Percentiles rank a stretch among this genome's conserved stretches.
phyloP scores from a whole-genome alignment of 345 rosid species.

The Citrus sp. region DNA sequence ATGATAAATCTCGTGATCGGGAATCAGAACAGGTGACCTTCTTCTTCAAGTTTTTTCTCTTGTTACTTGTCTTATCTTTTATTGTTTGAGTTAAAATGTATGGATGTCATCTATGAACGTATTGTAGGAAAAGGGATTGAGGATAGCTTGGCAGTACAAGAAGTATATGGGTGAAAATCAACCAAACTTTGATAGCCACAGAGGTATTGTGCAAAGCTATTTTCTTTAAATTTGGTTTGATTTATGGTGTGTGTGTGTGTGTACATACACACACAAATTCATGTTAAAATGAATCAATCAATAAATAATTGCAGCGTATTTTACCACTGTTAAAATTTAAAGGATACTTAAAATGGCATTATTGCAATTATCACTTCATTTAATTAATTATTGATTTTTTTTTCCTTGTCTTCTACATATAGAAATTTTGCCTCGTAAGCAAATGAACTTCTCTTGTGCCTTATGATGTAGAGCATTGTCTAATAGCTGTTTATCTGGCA shows the following conservation, averaged over 20 bases:
- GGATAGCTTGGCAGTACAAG: slow-evolving; percentile 93
- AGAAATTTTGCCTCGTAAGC: neutral
- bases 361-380: neutral
- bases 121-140: slow-evolving; percentile 63
- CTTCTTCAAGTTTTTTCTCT: neutral
- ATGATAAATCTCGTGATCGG: slow-evolving; percentile 43
- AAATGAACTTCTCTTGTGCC: neutral
- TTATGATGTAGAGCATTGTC: neutral
- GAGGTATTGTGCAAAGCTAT: slow-evolving; percentile 22
- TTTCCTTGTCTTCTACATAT: neutral
- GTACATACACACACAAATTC: neutral
- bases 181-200: slow-evolving; percentile 28
- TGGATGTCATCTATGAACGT: slow-evolving; percentile 6
- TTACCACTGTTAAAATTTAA: neutral
- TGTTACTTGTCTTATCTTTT: neutral
- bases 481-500: neutral
- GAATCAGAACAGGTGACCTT: slow-evolving; percentile 51
- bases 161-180: slow-evolving; percentile 78
- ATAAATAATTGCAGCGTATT: neutral
- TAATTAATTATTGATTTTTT: neutral
- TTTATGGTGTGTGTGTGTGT: neutral
- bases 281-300: neutral
- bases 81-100: slow-evolving; percentile 1
- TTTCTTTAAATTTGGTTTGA: neutral
- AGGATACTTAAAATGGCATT: neutral